phyloP scores from a whole-genome alignment of 2,329 filamentous ascomycete genomes.

The Amesomyces nigricolor region DNA sequence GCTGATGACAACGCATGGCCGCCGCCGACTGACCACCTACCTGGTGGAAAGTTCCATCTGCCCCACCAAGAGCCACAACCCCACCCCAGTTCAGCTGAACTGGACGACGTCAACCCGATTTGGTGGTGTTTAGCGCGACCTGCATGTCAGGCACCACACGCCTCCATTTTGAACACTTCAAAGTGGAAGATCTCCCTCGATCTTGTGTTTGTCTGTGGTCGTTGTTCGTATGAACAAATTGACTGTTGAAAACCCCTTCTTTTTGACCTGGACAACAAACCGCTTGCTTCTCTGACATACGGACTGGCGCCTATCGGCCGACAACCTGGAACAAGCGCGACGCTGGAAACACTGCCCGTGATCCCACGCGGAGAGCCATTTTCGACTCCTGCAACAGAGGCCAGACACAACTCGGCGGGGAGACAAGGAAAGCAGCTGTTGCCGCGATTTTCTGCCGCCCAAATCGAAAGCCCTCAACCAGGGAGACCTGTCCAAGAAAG shows the following conservation, averaged over 20 bases:
- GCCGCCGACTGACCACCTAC: background rate
- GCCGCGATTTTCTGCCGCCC: background rate
- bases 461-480: background rate
- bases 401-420: too few species aligned
- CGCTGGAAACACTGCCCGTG: too few species aligned
- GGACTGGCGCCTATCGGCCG: too few species aligned
- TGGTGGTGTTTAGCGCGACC: background rate
- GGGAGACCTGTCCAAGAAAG: background rate
- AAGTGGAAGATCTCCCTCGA: background rate
- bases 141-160: background rate
- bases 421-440: background rate
- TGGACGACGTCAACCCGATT: background rate
- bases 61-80: background rate
- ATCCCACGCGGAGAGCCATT: too few species aligned
- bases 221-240: too few species aligned
- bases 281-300: too few species aligned
- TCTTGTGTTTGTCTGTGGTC: too few species aligned
- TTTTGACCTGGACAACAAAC: too few species aligned
- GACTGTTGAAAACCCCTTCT: too few species aligned
- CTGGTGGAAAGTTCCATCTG: background rate
- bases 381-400: too few species aligned
- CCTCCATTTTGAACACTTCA: background rate
- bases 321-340: too few species aligned
- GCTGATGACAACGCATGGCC: background rate
- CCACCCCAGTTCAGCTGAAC: constrained; percentile 7